phyloP scores from a whole-genome alignment of 768 basidiomycete genomes.

The Russula lepida region DNA sequence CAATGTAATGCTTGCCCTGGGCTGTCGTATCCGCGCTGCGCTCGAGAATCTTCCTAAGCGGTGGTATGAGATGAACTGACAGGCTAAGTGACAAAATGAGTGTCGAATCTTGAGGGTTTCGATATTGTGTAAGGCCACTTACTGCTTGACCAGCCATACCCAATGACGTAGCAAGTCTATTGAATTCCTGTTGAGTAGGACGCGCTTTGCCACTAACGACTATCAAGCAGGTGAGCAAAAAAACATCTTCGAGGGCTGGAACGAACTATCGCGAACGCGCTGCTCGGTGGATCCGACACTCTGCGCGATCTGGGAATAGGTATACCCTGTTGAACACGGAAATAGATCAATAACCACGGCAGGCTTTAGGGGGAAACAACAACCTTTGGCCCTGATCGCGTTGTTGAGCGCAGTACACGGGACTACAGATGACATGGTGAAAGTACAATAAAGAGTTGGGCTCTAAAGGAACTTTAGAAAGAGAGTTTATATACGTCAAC shows the following conservation, averaged over 20 bases:
- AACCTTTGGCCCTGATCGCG: slow-evolving; percentile 45
- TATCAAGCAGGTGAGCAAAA: slow-evolving; percentile 20
- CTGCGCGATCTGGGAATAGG: slow-evolving; percentile 42
- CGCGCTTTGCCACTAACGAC: slow-evolving; percentile 40
- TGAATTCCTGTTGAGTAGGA: slow-evolving; percentile 44
- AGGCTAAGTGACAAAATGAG: slow-evolving; percentile 21
- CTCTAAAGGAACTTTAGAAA: no score
- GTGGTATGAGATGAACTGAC: slow-evolving; percentile 28
- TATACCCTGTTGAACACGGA: slow-evolving; percentile 32
- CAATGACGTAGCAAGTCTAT: slow-evolving; percentile 31
- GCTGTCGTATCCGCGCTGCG: not conserved
- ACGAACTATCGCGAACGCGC: slow-evolving; percentile 46
- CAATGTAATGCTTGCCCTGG: not conserved
- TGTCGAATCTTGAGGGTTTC: not conserved
- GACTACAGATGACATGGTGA: slow-evolving; percentile 38
- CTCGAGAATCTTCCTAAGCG: not conserved
- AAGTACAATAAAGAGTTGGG: not conserved
- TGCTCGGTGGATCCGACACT: slow-evolving; percentile 36
- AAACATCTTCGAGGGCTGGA: not conserved
- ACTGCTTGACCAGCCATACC: slow-evolving; percentile 23
- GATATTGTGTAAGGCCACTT: slow-evolving; percentile 12
- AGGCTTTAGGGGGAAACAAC: not conserved
- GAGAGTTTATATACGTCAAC: not conserved
- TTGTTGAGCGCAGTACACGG: slow-evolving; percentile 51
- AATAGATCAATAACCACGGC: not conserved